Conservation (phyloP, 805 yeast genomes). For the Kazachstania viticola region DNA sequence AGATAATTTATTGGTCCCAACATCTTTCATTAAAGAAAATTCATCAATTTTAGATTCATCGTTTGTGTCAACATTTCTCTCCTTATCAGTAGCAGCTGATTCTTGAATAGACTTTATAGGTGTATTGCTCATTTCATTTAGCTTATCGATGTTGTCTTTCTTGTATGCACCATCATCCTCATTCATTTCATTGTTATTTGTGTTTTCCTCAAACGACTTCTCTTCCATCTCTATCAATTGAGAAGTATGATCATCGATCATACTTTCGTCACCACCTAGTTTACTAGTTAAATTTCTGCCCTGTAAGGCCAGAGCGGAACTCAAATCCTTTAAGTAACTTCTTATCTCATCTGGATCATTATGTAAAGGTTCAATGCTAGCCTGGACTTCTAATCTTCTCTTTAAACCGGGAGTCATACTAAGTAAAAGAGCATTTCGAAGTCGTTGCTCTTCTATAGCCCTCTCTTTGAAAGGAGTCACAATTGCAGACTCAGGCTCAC, state of each 20-base stretch:
- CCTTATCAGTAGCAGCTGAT: no score
- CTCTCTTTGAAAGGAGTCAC: slow-evolving; percentile 18
- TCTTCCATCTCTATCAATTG: background rate
- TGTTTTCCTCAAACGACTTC: background rate
- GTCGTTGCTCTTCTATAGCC: slow-evolving; percentile 15
- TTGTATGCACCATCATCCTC: background rate
- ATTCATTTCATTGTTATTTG: background rate
- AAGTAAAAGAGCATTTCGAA: slow-evolving; percentile 11
- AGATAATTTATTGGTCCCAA: slow-evolving; percentile 2
- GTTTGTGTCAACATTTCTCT: no score
- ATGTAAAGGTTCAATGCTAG: slow-evolving; percentile 4
- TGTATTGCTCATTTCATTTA: no score
- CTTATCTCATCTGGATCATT: slow-evolving; percentile 12
- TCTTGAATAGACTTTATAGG: no score
- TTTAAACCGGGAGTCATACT: slow-evolving; percentile 16
- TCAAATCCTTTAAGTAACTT: slow-evolving; percentile 14
- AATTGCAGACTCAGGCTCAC: slow-evolving; percentile 4
- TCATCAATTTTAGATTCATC: no score
- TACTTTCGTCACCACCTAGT: background rate
- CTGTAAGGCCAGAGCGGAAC: slow-evolving; percentile 14
- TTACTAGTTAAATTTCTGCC: slow-evolving; percentile 6
- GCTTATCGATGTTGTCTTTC: no score
- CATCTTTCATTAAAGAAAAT: background rate
- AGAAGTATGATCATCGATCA: background rate
- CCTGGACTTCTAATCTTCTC: slow-evolving; percentile 5